These are phyloP conservation scores for Saururus chinensis DNA, from an alignment of 164 flowering plant species.

Conservation along the genomic window DNA sequence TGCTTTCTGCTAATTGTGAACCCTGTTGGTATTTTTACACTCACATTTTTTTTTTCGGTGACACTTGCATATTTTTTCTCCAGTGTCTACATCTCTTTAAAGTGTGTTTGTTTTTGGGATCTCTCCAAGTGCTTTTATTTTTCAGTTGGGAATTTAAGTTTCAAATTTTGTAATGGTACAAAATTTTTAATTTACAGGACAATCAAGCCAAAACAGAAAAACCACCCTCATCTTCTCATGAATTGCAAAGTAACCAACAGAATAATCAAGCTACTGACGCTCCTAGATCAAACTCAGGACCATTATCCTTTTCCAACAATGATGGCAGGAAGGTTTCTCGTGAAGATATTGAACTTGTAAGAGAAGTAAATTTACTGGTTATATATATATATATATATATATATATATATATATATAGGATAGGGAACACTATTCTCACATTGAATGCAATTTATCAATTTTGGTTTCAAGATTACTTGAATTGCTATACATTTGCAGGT, in stretches of 20 bases:
- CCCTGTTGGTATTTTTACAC: conserved; percentile 1
- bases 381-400: no score
- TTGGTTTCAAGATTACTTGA: not conserved
- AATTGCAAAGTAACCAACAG: conserved; percentile 55
- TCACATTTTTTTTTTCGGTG: no score
- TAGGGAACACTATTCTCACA: not conserved
- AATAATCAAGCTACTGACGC: conserved; percentile 44
- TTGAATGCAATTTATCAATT: not conserved
- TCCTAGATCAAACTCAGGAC: conserved; percentile 62
- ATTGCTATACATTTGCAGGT: conserved; percentile 35
- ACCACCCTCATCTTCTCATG: conserved; percentile 53
- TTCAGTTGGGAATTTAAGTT: no score
- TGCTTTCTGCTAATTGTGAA: conserved; percentile 4
- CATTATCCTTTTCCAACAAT: conserved; percentile 65
- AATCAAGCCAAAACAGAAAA: conserved; percentile 24
- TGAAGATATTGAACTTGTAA: conserved; percentile 22
- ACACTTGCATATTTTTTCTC: no score
- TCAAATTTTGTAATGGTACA: not conserved
- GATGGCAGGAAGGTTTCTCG: conserved; percentile 46
- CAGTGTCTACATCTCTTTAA: no score
- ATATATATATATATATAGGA: no score
- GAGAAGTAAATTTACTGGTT: not conserved
- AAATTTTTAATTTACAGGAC: not conserved
- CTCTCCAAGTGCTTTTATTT: no score
- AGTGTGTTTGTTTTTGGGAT: no score